Evolutionary conservation across 768 basidiomycete species (phyloP), one percentile per base, ranked within the genome.

Genomic region (Suillus placidus): DNA sequence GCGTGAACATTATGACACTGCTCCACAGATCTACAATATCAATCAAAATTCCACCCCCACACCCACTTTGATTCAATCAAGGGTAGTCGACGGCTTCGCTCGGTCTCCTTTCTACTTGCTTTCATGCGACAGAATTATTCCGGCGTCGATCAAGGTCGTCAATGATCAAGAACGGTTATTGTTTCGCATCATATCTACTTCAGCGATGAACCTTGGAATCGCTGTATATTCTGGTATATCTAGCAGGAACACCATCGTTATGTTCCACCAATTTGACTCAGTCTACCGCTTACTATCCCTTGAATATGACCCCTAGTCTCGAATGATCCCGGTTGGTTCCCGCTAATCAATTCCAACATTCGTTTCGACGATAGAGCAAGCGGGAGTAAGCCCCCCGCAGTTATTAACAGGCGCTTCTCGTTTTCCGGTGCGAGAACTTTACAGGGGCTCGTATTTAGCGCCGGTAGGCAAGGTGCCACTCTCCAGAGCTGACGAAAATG

Each of bases 361-460:
- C 23, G 13, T 51, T 51, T 51, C 23, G 8, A 26, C 26, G 26
- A 26, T 26, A 26, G 26, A 26, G 26, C 2, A 26, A 26, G 26
- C 26, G 26, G 26, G 26, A 26, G 26, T 26, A 26, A 26, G 26
- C 2, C 26, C 26, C 26, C 26, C 26, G 2, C 26, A 26, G 2
- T 26, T 26, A 26, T 26, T 26, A 26, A 26, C 58, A 2, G 26
- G 26, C 2, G 26, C 26, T 26, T 26, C 26, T 1, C 1, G 26
- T 26, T 26, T 26, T 26, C 71, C 75, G 12, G 71, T 80, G 0
- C 79, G 62, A 91, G 70, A 57, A 79, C 75, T 67, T 83, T 82
- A 85, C 86, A 86, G 69, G 26, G 26, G 26, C 26, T 26, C 13
- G 14, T 77, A 79, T 61, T 56, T 79, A n/a, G 52, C 72, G 34